Base-by-base conservation (phyloP, 257 asterid species). In the Nicotiana otophora region DNA sequence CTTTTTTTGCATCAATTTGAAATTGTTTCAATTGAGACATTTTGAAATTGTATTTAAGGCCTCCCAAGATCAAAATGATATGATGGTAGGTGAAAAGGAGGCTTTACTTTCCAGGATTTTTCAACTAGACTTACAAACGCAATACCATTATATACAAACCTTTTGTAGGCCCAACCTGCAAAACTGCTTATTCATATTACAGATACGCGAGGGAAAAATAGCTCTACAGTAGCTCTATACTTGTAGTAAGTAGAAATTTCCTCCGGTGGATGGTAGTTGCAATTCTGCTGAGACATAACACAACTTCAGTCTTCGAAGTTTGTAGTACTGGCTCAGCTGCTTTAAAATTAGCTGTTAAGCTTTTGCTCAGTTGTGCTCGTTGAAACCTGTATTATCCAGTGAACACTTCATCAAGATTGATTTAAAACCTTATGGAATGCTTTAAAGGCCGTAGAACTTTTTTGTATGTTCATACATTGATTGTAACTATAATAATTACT, bases 291-390 rank as follows among this genome's bases (percentile, higher is more conserved):
- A 79, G 31, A 7, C 42, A 72, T 23, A 72, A 48, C 61, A 48
- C 53, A 57, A 53, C 60, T 75, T 46, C 5, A 36, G 17, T 30
- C 39, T 5, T 60, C 14, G 20, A 72, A 20, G 36, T 55, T 69
- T 30, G 39, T 36, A 23, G 74, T 28, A 53, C 65, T 26, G 51
- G 53, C 46, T 10, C 78, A 51, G 17, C 23, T 65, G 80, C 65
- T 39, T 4, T 20, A 9, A 16, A 33, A 28, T 74, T 61, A 89
- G 88, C 80, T 87, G 86, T 30, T 82, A 84, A 87, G 81, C 83
- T 89, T 89, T 69, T 89, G 90, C 51, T 85, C 91, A 20, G 53
- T 16, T 8, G 85, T 82, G 88, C 86, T 86, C 28, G 86, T 74
- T 34, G 88, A 83, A 28, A 87, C 90, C 92, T 89, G 88, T 69